A percentile compares a stretch with the other conserved stretches of the same genome.
phyloP scores from a whole-genome alignment of 148 eudicot species.

The Camellia japonica region DNA sequence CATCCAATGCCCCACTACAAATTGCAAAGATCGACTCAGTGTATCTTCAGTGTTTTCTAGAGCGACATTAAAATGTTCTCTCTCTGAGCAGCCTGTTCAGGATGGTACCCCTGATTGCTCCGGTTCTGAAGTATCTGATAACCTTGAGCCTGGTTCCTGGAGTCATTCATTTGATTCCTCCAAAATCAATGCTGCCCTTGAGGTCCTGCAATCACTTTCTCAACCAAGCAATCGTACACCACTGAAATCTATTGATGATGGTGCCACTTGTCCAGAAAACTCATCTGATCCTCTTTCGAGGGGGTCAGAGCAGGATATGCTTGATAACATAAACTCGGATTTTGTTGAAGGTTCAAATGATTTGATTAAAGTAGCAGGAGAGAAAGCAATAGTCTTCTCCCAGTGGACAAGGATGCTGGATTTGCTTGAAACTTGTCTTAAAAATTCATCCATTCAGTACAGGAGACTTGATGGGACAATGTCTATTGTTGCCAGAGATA shows the following conservation, averaged over 20 bases:
- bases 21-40: conserved; percentile 65
- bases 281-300: conserved; percentile 17
- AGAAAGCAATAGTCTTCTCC: conserved; percentile 97
- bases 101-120: conserved; percentile 23
- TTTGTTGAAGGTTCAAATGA: conserved; percentile 23
- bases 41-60: conserved; percentile 55
- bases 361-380: conserved; percentile 33
- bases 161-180: conserved; percentile 57
- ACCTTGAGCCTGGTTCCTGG: conserved; percentile 27
- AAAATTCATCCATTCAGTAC: conserved; percentile 65
- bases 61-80: conserved; percentile 48
- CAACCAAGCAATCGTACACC: conserved; percentile 32
- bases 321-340: conserved; percentile 10
- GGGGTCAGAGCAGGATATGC: background rate
- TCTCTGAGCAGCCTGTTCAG: conserved; percentile 33
- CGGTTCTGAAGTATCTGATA: conserved; percentile 37
- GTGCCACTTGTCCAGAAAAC: conserved; percentile 21
- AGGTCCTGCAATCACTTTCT: conserved; percentile 59
- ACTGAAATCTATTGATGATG: conserved; percentile 19
- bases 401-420: conserved; percentile 99
- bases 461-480: conserved; percentile 96
- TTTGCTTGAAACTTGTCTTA: conserved; percentile 79
- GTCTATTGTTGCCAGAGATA: conserved; percentile 88
- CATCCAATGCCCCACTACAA: conserved; percentile 64
- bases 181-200: conserved; percentile 76